Percentiles rank a stretch among this genome's conserved stretches.
Conservation (phyloP, 176 grass and related monocot species). For the Alopecurus myosuroides region DNA sequence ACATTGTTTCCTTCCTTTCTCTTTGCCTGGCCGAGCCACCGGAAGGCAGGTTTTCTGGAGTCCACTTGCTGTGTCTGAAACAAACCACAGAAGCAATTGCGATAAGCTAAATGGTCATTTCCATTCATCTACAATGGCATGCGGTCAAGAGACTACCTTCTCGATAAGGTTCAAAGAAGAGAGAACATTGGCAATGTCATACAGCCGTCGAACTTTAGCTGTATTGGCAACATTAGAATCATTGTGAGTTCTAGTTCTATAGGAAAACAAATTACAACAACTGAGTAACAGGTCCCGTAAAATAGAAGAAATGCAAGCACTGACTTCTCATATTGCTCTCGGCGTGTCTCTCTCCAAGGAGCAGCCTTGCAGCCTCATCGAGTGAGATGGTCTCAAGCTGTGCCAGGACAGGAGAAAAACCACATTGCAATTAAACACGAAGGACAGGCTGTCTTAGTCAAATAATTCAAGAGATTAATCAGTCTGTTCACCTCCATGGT, state of each 20-base stretch:
- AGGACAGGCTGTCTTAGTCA: background rate
- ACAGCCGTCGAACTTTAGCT: constrained; percentile 85
- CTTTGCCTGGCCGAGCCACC: constrained; percentile 69
- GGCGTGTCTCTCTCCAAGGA: constrained; percentile 72
- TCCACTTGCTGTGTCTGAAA: constrained; percentile 73
- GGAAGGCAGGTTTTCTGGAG: constrained; percentile 82
- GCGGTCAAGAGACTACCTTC: constrained; percentile 44
- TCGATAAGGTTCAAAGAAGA: constrained; percentile 89
- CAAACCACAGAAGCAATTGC: background rate
- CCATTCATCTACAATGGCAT: background rate
- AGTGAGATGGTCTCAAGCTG: constrained; percentile 38
- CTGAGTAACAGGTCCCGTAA: background rate
- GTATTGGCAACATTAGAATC: constrained; percentile 19
- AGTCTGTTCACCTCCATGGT: constrained; percentile 54
- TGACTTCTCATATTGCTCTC: constrained; percentile 85
- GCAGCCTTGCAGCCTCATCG: constrained; percentile 66
- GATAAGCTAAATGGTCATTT: background rate
- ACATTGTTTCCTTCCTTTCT: constrained; percentile 27
- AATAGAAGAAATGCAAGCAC: constrained; percentile 5
- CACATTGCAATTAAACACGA: background rate
- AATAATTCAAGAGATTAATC: background rate
- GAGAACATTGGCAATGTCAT: constrained; percentile 93
- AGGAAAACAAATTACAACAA: background rate
- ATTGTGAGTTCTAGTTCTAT: background rate
- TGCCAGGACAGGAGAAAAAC: background rate